Evolutionary conservation across 2,329 filamentous ascomycete genomes (phyloP), one percentile per base, ranked within the genome.

Genomic region (Akanthomyces lecanii): DNA sequence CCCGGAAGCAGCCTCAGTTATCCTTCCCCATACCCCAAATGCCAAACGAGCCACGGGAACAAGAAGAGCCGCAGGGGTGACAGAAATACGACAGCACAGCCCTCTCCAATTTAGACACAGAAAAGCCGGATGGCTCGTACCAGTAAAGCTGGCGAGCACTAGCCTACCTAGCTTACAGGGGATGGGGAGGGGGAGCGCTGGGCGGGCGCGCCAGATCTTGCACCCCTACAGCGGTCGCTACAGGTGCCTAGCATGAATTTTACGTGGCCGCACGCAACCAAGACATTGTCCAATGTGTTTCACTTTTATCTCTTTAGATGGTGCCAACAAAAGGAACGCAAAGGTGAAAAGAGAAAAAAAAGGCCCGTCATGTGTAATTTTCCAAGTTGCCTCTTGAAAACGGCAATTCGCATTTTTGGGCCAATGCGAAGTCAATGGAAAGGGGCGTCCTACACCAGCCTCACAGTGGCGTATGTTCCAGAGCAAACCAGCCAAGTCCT

Each of bases 251-350:
- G 33, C n/a, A 28, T 55, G 2, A 25, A 44, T 6, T 21, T 42
- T 12, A 16, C 12, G 8, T 28, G 21, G 18, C 52, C 36, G 52
- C 36, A n/a, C 23, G 44, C 56, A 48, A n/a, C 55, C 42, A 45
- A 59, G 56, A 59, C 56, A 59, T 40, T 36, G 54, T 23, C n/a
- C 55, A 36, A 3, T 14, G 3, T 58, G 55, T 58, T 44, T 58
- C 55, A 58, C 28, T 58, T 36, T 47, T 28, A 38, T 48, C 12
- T 58, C 16, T 11, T 33, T 36, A 36, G 7, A 11, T 7, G 6
- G 33, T 36, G 33, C 36, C 21, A 54, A 5, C 8, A 40, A 28
- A 30, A 44, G 21, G 11, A 30, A 30, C 28, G 52, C 14, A 40
- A 40, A 40, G 38, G 14, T 38, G 38, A 40, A 40, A 40, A 16